Evolutionary conservation across 768 basidiomycete genomes (phyloP).

Genomic region (Serendipita indica): DNA sequence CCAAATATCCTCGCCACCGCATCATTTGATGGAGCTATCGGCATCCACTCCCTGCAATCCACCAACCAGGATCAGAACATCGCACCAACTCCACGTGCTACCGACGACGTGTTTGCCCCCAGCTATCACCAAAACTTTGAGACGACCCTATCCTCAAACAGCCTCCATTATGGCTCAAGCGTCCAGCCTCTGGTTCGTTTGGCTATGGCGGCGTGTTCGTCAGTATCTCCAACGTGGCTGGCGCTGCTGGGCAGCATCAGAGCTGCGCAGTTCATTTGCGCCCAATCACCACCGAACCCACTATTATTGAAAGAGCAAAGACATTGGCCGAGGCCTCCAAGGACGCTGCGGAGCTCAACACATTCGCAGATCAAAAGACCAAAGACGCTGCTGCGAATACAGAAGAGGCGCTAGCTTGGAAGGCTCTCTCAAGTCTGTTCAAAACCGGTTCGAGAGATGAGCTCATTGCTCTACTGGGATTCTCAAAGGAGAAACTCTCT

Average conservation of each 20-base stretch:
- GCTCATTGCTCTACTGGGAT: constrained; percentile 77
- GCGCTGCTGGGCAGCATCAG: constrained; percentile 54
- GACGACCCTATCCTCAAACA: constrained; percentile 74
- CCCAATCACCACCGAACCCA: constrained; percentile 59
- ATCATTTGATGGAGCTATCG: constrained; percentile 89
- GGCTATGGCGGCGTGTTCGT: constrained; percentile 87
- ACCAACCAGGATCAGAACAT: constrained; percentile 46
- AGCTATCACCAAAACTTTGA: constrained; percentile 35
- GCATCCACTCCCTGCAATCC: constrained; percentile 83
- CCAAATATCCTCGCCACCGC: constrained; percentile 84
- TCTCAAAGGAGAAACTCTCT: constrained; percentile 76
- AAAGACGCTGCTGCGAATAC: constrained; percentile 17
- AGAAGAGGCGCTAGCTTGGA: constrained; percentile 53
- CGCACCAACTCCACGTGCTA: constrained; percentile 39
- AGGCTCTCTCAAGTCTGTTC: constrained; percentile 77
- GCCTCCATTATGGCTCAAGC: constrained; percentile 91
- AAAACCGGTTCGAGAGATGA: constrained; percentile 80
- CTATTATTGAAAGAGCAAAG: constrained; percentile 57
- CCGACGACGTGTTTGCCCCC: constrained; percentile 65
- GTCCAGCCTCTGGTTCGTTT: constrained; percentile 67
- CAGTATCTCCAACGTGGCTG: constrained; percentile 53
- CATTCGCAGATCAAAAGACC: constrained; percentile 52
- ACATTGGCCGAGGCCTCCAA: constrained; percentile 50
- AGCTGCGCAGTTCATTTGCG: constrained; percentile 69
- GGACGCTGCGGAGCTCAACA: constrained; percentile 32